Conservation (phyloP, 2,329 filamentous ascomycete genomes). For the Fusarium armeniacum region DNA sequence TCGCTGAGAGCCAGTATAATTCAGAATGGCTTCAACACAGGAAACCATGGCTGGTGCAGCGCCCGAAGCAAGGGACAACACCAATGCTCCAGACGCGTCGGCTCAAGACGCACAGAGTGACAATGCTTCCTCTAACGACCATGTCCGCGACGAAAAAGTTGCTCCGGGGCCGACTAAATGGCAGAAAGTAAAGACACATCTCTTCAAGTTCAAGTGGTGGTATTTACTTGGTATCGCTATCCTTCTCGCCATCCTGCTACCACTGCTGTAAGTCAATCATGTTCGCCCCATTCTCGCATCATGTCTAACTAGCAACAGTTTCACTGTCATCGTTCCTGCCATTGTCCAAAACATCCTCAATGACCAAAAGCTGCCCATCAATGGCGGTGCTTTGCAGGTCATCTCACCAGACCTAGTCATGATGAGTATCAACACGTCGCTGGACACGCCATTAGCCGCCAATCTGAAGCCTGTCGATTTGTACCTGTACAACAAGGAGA, state of each 20-base stretch:
- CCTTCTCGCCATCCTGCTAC: conserved; percentile 61
- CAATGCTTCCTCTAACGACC: conserved; percentile 30
- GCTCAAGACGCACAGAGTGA: conserved; percentile 24
- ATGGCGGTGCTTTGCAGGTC: conserved; percentile 54
- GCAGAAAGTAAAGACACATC: conserved; percentile 57
- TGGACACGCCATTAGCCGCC: conserved; percentile 57
- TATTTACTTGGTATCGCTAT: conserved; percentile 59
- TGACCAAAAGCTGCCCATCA: conserved; percentile 57
- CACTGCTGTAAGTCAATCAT: conserved; percentile 58
- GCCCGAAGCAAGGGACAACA: neutral
- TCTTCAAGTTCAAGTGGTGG: conserved; percentile 59
- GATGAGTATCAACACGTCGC: conserved; percentile 55
- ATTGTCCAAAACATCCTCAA: conserved; percentile 62
- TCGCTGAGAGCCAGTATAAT: neutral
- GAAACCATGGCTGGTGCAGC: conserved; percentile 5
- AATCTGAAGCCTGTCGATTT: conserved; percentile 57
- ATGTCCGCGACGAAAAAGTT: conserved; percentile 34
- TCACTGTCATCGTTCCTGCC: conserved; percentile 62
- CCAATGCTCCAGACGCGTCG: neutral
- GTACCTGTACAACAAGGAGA: conserved; percentile 58
- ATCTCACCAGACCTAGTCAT: conserved; percentile 53
- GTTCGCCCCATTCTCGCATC: neutral
- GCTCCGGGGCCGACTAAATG: conserved; percentile 43
- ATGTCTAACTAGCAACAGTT: conserved; percentile 51
- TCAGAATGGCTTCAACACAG: conserved; percentile 13